Evolutionary conservation across 768 basidiomycete genomes (phyloP).

Genomic region (Tylopilus felleus): DNA sequence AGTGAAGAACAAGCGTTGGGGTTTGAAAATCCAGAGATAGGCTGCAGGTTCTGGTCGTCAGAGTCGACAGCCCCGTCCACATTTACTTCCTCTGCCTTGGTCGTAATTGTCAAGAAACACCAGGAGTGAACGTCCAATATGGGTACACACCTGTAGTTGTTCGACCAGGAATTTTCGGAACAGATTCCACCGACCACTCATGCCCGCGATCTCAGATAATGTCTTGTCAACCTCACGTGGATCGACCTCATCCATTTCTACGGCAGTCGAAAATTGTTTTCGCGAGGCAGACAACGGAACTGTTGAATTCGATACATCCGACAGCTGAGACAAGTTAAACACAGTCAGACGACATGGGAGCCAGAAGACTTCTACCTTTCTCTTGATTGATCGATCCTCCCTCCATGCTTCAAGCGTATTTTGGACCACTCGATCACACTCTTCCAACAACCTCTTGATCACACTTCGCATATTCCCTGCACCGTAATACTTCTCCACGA

Average conservation of each 20-base stretch:
- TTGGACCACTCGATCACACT: slow-evolving; percentile 82
- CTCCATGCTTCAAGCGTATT: slow-evolving; percentile 82
- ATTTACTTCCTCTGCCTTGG: slow-evolving; percentile 17
- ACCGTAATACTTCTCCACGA: slow-evolving; percentile 98
- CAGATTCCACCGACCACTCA: slow-evolving; percentile 89
- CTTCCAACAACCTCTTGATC: slow-evolving; percentile 69
- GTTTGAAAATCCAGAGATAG: neutral
- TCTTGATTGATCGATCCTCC: slow-evolving; percentile 80
- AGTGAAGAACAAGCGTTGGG: neutral
- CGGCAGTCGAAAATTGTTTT: slow-evolving; percentile 29
- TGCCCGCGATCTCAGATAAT: slow-evolving; percentile 82
- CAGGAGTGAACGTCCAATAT: neutral
- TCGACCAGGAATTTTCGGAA: slow-evolving; percentile 86
- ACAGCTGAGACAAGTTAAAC: slow-evolving; percentile 35
- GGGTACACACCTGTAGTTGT: slow-evolving; percentile 53
- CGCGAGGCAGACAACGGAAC: slow-evolving; percentile 30
- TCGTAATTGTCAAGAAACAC: slow-evolving; percentile 1
- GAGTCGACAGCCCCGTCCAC: slow-evolving; percentile 1
- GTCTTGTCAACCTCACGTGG: slow-evolving; percentile 90
- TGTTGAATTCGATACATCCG: slow-evolving; percentile 45
- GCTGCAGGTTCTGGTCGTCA: slow-evolving; percentile 4
- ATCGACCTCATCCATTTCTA: slow-evolving; percentile 63
- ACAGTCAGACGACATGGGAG: slow-evolving; percentile 2
- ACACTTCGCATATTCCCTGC: slow-evolving; percentile 81
- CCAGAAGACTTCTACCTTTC: slow-evolving; percentile 52